Base-by-base conservation (phyloP, 2,329 filamentous ascomycete species). In the Pseudocercospora eumusae region DNA sequence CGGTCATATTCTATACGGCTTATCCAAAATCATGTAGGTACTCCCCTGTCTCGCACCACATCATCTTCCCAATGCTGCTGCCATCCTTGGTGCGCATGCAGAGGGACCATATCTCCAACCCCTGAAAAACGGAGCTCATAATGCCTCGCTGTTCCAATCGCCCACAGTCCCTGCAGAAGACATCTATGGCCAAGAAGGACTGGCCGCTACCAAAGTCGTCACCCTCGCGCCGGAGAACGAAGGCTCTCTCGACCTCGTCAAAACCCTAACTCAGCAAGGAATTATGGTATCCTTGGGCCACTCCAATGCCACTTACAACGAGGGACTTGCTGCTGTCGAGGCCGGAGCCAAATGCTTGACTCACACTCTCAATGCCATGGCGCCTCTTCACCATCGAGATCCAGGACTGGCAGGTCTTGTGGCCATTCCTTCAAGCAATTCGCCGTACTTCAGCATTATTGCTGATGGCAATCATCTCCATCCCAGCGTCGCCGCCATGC, bases 301-400 rank as follows among this genome's bases (percentile, higher is more conserved):
- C 70, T 80, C 77, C 10, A 77, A 75, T n/a, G 82, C 82, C 13
- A 78, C 77, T 6, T 81, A 80, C 67, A 70, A 76, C 10, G 68
- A 81, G 49, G 83, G 82, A 3, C 66, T 81, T 2, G 61, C 71
- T 11, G 83, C 79, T 4, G 68, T 84, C 9, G 62, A 72, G 31
- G 78, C 79, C 25, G 83, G 83, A 21, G 83, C 83, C 28, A 82
- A 75, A 42, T 76, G 79, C 45, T 70, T 85, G 1, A 85, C 83
- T 0, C 83, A 85, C 68, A 80, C 80, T 0, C 77, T 85, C 47
- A 85, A 86, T 66, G 82, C 81, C 47, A 85, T 85, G 82, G 74
- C 78, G 31, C 75, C 79, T 1, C 73, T 84, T 2, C 74, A 79
- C 59, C 82, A 83, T 50, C 77, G 83, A 31, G 76, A 79, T 28